Conservation (phyloP, 164 flowering plant genomes). For the Stephania japonica region DNA sequence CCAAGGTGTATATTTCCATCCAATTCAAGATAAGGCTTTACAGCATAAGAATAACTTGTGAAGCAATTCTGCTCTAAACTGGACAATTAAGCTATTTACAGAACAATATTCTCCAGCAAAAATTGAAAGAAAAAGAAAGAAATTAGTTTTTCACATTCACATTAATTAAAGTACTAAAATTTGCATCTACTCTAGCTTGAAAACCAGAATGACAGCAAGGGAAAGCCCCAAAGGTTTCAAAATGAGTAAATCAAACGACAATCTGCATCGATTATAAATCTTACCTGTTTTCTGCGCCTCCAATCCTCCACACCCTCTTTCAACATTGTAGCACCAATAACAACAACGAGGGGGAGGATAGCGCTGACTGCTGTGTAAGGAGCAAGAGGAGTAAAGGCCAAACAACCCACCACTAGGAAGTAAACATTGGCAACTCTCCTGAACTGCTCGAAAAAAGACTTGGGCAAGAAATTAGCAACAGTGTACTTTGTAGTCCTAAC, state of each 20-base stretch:
- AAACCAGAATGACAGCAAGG: neutral
- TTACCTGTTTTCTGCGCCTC: conserved; percentile 65
- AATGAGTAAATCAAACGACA: neutral
- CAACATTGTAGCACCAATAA: conserved; percentile 64
- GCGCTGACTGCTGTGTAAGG: conserved; percentile 61
- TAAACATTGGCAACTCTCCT: conserved; percentile 71
- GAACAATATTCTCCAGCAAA: neutral
- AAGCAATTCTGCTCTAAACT: neutral
- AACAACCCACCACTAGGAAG: conserved; percentile 50
- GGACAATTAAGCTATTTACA: neutral
- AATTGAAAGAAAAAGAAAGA: neutral
- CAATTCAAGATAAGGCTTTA: neutral
- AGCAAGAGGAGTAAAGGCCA: conserved; percentile 66
- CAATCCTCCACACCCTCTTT: conserved; percentile 77
- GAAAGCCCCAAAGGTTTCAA: neutral
- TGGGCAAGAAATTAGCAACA: conserved; percentile 59
- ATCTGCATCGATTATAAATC: too few species aligned
- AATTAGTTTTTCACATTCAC: neutral
- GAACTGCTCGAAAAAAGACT: conserved; percentile 79
- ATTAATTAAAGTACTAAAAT: neutral
- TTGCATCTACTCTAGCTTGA: neutral
- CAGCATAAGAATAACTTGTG: neutral
- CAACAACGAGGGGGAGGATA: conserved; percentile 57
- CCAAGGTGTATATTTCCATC: neutral
- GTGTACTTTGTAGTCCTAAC: conserved; percentile 76